Evolutionary conservation across 768 basidiomycete genomes (phyloP).

Genomic region (Tulasnella sp.): DNA sequence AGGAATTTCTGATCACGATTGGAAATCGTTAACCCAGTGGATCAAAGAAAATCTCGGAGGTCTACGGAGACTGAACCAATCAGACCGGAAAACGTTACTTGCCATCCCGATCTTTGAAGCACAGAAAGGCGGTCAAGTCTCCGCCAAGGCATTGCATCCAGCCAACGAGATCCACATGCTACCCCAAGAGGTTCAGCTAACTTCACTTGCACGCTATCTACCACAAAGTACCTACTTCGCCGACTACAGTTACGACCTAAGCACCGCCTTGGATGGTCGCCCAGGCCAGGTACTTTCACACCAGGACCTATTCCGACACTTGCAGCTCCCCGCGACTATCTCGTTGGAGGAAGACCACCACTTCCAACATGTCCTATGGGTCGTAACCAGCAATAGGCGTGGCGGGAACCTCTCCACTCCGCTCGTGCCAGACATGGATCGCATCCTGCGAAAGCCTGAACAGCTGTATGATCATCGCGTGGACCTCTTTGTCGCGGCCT

Average conservation of each 20-base stretch:
- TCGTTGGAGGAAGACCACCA: not conserved
- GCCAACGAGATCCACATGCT: not conserved
- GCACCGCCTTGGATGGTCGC: not conserved
- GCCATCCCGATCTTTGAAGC: not conserved
- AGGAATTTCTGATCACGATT: not conserved
- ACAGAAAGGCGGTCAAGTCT: not conserved
- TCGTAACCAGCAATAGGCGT: not conserved
- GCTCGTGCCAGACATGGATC: not conserved
- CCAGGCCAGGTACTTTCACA: not conserved
- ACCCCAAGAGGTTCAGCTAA: not conserved
- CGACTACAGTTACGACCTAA: not conserved
- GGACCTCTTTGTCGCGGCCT: not conserved
- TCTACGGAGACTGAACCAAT: not conserved
- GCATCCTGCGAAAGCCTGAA: not conserved
- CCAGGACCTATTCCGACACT: not conserved
- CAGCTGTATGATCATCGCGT: not conserved
- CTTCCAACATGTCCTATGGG: not conserved
- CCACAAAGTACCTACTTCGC: not conserved
- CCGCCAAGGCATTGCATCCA: not conserved
- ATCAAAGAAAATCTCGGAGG: not conserved
- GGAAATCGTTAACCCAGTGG: not conserved
- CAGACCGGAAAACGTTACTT: not conserved
- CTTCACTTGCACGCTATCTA: not conserved
- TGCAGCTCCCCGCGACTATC: not conserved
- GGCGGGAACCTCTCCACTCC: not conserved